Evolutionary conservation across 2,329 filamentous ascomycete genomes (phyloP), one percentile per base, ranked within the genome.

Genomic region (Plectosphaerella sp.): DNA sequence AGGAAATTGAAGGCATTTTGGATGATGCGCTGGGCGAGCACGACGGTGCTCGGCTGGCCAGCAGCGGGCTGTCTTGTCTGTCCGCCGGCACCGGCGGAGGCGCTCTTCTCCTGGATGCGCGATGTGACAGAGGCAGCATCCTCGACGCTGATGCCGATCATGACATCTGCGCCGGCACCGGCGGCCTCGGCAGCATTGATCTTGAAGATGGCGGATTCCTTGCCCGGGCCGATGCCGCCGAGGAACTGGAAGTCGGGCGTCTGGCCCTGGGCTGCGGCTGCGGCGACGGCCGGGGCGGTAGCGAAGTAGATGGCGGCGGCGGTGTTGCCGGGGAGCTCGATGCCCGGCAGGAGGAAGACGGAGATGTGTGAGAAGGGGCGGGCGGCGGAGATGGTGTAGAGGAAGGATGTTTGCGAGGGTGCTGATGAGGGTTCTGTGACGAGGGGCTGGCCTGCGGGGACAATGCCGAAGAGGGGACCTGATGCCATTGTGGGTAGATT

Each of bases 1-100:
- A 99, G 76, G 67, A 96, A 97, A 71, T 99, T 97, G 70, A 97
- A 99, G 14, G 93, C 94, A 69, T 97, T 96, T 62, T 90, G 88
- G 62, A 99, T 97, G 61, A 99, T 97, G 57, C 90, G 79, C 71
- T 97, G 91, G 28, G 94, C 94, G 22, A 99, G 77, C 2, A 91
- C 74, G 58, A 89, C 84, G 1, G 91, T 94, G n/a, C 81, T 77
- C 2, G 84, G 76, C 46, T 73, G 71, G 25, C 37, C 48, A 9
- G 28, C 35, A 9, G 28, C 28, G 8, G 28, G 28, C 50, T n/a
- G 51, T 24, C 14, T 47, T 52, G n/a, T 47, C 24, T 64, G 59
- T 16, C 50, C 49, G 48, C 54, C 60, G 66, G 49, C 59, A 54
- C 63, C 49, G 64, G 67, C 59, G 72, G 67, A 53, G 70, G 62